Evolutionary conservation across 345 rosid genomes (phyloP).

Genomic region (Brassica juncea): DNA sequence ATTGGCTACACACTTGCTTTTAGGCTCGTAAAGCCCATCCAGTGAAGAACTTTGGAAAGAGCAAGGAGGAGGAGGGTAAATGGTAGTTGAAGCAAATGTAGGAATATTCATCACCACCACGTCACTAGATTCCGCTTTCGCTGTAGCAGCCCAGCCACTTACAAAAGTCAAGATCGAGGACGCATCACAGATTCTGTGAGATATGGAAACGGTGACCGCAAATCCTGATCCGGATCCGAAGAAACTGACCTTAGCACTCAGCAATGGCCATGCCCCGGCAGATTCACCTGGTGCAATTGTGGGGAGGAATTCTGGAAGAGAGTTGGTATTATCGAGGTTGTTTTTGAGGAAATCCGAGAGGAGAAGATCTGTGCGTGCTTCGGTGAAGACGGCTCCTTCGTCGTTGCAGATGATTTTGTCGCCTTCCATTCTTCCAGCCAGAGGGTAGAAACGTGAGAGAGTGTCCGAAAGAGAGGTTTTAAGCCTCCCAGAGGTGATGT

Average conservation of each 20-base stretch:
- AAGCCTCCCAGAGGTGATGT: not conserved
- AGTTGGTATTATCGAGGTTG: not conserved
- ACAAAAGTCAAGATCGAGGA: not conserved
- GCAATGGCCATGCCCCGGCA: not conserved
- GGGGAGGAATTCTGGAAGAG: not conserved
- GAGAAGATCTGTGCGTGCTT: not conserved
- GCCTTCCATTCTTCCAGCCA: not conserved
- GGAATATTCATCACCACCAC: not conserved
- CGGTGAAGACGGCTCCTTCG: constrained; percentile 5
- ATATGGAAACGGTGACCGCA: not conserved
- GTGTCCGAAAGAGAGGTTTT: not conserved
- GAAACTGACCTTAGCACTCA: not conserved
- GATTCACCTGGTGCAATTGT: not conserved
- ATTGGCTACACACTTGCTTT: not conserved
- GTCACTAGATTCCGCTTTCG: not conserved
- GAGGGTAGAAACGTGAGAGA: constrained; percentile 4
- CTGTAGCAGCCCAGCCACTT: constrained; percentile 9
- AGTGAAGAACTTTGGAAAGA: not conserved
- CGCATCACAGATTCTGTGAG: constrained; percentile 39
- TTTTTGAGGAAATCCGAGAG: not conserved
- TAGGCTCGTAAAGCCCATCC: not conserved
- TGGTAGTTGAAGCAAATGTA: not conserved
- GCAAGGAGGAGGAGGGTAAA: constrained; percentile 25
- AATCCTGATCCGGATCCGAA: not conserved
- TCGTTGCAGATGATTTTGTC: not conserved